Conservation (phyloP, 768 basidiomycete species). For the Dentipellis sp. region DNA sequence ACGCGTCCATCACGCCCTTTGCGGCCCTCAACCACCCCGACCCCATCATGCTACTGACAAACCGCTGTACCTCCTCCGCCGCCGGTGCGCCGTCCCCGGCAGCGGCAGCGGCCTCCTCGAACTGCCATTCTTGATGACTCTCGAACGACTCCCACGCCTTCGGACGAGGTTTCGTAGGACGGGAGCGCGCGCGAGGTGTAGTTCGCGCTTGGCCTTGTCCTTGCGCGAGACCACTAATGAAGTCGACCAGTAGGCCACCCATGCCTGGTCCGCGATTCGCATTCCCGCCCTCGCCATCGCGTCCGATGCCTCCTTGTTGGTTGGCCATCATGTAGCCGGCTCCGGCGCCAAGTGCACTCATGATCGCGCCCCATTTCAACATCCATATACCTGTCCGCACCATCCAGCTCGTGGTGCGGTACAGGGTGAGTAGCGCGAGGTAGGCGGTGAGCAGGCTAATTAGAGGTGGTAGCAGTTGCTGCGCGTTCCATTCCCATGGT, state of each 20-base stretch:
- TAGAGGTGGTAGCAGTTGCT: constrained; percentile 63
- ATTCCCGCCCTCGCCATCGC: constrained; percentile 22
- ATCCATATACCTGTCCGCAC: constrained; percentile 59
- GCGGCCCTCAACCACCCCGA: constrained; percentile 8
- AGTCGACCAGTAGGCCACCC: constrained; percentile 31
- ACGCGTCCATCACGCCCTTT: constrained; percentile 1
- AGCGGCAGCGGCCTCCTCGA: constrained; percentile 20
- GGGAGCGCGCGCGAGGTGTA: constrained; percentile 7
- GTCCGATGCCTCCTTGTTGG: constrained; percentile 23
- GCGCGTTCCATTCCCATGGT: constrained; percentile 56
- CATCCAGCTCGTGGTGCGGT: constrained; percentile 72
- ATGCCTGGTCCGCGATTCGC: constrained; percentile 23
- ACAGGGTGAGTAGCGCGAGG: constrained; percentile 65
- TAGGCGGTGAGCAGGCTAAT: constrained; percentile 67
- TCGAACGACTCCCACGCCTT: constrained; percentile 65
- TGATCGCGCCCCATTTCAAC: constrained; percentile 67
- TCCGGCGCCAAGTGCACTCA: constrained; percentile 44
- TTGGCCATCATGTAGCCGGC: constrained; percentile 44
- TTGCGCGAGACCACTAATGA: background rate
- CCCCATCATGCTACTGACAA: constrained; percentile 36
- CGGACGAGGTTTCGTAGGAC: constrained; percentile 21
- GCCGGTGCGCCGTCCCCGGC: constrained; percentile 18
- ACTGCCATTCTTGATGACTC: constrained; percentile 51
- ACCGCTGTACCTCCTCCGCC: constrained; percentile 31
- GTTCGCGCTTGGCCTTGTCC: constrained; percentile 9